Evolutionary conservation across 208 protist species (phyloP).

Genomic region (Porcisia hertigi): DNA sequence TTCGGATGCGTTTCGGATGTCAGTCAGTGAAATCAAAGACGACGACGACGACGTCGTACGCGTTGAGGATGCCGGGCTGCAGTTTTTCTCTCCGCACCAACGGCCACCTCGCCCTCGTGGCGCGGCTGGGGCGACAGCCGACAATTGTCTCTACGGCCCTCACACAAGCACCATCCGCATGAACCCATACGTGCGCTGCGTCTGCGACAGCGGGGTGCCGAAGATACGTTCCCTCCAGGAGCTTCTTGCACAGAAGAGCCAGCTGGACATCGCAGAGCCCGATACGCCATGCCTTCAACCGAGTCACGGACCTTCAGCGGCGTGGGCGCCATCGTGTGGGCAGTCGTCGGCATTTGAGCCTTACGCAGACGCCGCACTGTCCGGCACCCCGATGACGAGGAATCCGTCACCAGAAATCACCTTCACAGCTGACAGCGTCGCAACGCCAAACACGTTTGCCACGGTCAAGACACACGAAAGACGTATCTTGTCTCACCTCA

Average conservation of each 20-base stretch:
- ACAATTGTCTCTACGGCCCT: constrained; percentile 9
- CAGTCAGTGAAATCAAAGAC: constrained; percentile 1
- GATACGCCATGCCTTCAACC: constrained; percentile 57
- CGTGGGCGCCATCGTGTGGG: background rate
- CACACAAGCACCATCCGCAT: constrained; percentile 44
- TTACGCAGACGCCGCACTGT: background rate
- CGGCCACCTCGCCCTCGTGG: background rate
- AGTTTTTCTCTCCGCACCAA: background rate
- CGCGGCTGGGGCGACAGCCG: background rate
- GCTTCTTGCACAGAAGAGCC: constrained; percentile 30
- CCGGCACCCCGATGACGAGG: background rate
- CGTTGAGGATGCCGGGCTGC: background rate
- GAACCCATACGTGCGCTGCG: constrained; percentile 65
- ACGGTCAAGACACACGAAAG: constrained; percentile 41
- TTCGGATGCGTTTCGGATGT: constrained; percentile 1
- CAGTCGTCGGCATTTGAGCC: background rate
- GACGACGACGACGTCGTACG: background rate
- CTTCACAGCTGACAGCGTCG: constrained; percentile 59
- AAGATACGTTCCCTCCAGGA: constrained; percentile 55
- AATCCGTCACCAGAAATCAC: constrained; percentile 16
- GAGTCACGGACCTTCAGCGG: constrained; percentile 7
- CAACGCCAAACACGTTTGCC: constrained; percentile 69
- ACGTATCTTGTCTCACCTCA: constrained; percentile 28
- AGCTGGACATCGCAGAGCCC: constrained; percentile 35
- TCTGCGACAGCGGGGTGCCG: constrained; percentile 38